Evolutionary conservation across 257 asterid genomes (phyloP).

Genomic region (Marsdenia floribunda): DNA sequence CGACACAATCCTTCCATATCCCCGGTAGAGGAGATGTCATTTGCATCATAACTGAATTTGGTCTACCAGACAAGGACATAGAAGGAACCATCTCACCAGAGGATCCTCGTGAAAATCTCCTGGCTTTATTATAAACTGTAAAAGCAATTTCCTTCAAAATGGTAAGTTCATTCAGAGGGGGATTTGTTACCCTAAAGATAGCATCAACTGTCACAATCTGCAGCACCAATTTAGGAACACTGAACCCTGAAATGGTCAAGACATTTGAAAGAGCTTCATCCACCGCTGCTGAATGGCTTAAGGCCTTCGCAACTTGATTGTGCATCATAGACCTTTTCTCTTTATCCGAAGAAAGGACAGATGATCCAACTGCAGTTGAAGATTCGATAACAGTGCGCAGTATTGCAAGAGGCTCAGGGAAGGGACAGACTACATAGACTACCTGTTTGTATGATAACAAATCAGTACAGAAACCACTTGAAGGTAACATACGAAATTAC

Average conservation of each 20-base stretch:
- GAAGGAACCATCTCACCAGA: conserved; percentile 55
- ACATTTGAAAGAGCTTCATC: conserved; percentile 92
- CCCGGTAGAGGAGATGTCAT: conserved; percentile 67
- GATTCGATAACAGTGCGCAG: conserved; percentile 87
- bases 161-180: conserved; percentile 74
- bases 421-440: conserved; percentile 95
- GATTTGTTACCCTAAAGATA: conserved; percentile 87
- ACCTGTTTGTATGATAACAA: conserved; percentile 51
- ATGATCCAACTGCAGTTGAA: conserved; percentile 85
- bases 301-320: conserved; percentile 97
- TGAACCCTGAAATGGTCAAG: conserved; percentile 80
- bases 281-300: conserved; percentile 73
- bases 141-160: conserved; percentile 92
- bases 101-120: conserved; percentile 69
- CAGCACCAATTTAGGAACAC: conserved; percentile 84
- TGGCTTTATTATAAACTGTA: conserved; percentile 92
- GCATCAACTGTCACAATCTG: conserved; percentile 98
- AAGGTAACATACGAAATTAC: background rate
- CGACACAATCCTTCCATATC: conserved; percentile 94
- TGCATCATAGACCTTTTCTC: conserved; percentile 83
- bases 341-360: conserved; percentile 78
- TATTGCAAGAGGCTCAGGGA: conserved; percentile 96
- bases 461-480: background rate
- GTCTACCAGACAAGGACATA: conserved; percentile 53
- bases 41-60: conserved; percentile 70